Evolutionary conservation across 495 filamentous ascomycete genomes (phyloP), one percentile per base, ranked within the genome.

Genomic region (Paragyromitra xinjiangensis): DNA sequence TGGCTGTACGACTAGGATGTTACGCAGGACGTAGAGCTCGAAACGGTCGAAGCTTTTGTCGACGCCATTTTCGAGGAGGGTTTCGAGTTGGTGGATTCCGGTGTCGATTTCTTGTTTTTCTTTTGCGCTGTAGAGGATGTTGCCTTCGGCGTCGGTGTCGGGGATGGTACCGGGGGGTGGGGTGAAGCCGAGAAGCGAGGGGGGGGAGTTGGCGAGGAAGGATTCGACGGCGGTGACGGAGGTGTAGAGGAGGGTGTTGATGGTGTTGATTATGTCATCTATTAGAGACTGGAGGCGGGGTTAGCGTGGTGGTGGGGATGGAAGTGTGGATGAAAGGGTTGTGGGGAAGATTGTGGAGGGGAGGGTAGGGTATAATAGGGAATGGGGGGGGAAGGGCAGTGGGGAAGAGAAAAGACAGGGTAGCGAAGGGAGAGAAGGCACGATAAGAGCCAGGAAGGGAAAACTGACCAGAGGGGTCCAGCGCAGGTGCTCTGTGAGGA

Each of bases 221-320:
- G 88, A 87, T 83, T 99, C 95, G 75, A 98, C 88, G 73, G 90
- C 91, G 73, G 92, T 91, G 76, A 97, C 90, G 66, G 93, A 93
- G 80, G 90, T 90, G 84, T 94, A 95, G 80, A 93, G 90, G 80
- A 98, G 86, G 69, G 92, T 91, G 86, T 98, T 98, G 80, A 97
- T 89, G 73, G 91, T 90, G 86, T 99, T 98, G 85, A 98, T 97
- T 75, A 99, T 92, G 82, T 98, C 95, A 87, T 99, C 95, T 82
- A 99, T 91, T 26, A 99, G 88, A 74, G 91, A 91, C 94, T 97
- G 79, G 34, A 11, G 45, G 14, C 50, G 8, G n/a, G 14, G 39
- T 56, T 34, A 64, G 63, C 24, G 59, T 71, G 64, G 74, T 58
- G 59, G 22, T 12, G 44, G 75, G 83, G 63, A 83, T 79, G 67